phyloP scores from a whole-genome alignment of 257 asterid genomes.

The Anisodus acutangulus region DNA sequence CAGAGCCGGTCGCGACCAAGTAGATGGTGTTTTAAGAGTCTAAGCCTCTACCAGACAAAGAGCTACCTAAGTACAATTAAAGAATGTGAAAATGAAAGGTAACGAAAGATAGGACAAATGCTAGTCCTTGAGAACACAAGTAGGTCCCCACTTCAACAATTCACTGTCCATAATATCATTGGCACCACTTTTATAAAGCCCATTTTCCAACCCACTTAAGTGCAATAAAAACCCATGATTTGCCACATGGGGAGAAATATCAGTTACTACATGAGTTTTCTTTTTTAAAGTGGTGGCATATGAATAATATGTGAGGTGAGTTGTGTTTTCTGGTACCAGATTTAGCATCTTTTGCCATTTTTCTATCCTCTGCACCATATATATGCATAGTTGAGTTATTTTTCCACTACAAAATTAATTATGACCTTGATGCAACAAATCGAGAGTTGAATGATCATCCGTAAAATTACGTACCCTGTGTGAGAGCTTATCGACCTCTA shows the following conservation, averaged over 20 bases:
- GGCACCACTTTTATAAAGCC: not conserved
- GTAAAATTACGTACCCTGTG: conserved; percentile 27
- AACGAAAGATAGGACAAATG: not conserved
- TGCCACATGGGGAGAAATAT: not conserved
- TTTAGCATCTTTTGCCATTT: not conserved
- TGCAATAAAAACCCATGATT: not conserved
- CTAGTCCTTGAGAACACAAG: not conserved
- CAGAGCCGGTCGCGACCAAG: not conserved
- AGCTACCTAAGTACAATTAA: no score
- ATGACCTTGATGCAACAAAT: not conserved
- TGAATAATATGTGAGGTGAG: not conserved
- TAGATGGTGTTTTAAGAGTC: not conserved
- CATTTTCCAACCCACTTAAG: not conserved
- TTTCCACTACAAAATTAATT: not conserved
- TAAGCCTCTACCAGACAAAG: not conserved
- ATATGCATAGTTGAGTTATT: not conserved
- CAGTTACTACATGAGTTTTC: not conserved
- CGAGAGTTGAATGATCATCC: not conserved
- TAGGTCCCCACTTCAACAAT: not conserved
- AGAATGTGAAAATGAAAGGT: no score
- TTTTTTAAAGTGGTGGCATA: not conserved
- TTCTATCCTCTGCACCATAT: not conserved
- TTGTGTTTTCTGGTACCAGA: not conserved
- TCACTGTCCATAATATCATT: not conserved
- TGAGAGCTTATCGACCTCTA: conserved; percentile 42